phyloP scores from a whole-genome alignment of 768 basidiomycete genomes.

The Tulasnella calospora region DNA sequence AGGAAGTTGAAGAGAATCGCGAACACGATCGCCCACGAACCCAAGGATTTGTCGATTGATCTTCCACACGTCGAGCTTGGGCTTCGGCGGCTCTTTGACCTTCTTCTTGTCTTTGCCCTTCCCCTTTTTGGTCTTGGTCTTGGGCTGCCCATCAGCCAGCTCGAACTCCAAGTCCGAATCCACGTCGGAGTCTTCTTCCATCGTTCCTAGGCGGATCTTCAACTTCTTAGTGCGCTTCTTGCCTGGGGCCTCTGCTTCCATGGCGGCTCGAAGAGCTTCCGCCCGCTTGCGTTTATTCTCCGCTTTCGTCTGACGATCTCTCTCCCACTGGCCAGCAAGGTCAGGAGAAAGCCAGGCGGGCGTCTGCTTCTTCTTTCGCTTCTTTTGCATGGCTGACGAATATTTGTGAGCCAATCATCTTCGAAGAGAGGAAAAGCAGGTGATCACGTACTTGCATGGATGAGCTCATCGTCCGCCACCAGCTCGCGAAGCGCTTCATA shows the following conservation, averaged over 20 bases:
- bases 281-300: conserved; percentile 61
- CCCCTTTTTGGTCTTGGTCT: neutral
- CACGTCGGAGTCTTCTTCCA: conserved; percentile 45
- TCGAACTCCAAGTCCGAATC: conserved; percentile 18
- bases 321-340: conserved; percentile 67
- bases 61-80: conserved; percentile 56
- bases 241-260: conserved; percentile 30
- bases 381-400: neutral
- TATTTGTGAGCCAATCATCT: neutral
- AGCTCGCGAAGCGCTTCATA: neutral
- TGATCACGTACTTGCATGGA: neutral
- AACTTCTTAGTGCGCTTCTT: conserved; percentile 48
- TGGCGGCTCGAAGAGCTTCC: conserved; percentile 48
- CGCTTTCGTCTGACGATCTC: conserved; percentile 80
- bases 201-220: conserved; percentile 51
- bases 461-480: neutral
- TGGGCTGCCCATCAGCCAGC: neutral
- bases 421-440: neutral
- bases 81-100: conserved; percentile 29
- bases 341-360: conserved; percentile 45
- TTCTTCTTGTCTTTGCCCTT: conserved; percentile 33
- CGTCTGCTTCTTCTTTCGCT: neutral
- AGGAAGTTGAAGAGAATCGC: conserved; percentile 59
- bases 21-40: conserved; percentile 59
- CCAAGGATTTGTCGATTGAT: conserved; percentile 65